phyloP scores from a whole-genome alignment of 129 eudicot genomes.

The Flaveria trinervia region DNA sequence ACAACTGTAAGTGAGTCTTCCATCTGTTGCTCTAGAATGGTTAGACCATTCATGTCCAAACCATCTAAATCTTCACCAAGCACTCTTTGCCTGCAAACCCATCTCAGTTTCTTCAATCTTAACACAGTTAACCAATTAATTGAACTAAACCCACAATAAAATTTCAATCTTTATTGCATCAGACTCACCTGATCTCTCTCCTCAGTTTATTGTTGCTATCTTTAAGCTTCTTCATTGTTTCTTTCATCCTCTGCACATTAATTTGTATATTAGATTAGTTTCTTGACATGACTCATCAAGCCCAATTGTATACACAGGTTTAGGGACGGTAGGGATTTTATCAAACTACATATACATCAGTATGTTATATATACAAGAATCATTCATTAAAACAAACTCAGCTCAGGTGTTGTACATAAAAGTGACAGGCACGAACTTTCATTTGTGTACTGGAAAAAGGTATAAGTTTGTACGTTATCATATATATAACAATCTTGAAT shows the following conservation, averaged over 20 bases:
- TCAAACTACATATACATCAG: too few species aligned
- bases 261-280: neutral
- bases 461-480: too few species aligned
- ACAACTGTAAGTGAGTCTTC: constrained; percentile 44
- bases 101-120: neutral
- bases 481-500: too few species aligned
- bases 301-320: too few species aligned
- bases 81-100: constrained; percentile 55
- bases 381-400: too few species aligned
- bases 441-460: too few species aligned
- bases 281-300: too few species aligned
- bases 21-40: constrained; percentile 52
- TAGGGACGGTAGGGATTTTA: too few species aligned
- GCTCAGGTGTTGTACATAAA: too few species aligned
- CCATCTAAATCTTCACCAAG: constrained; percentile 53
- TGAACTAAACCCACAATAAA: neutral
- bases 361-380: too few species aligned
- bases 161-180: constrained; percentile 1
- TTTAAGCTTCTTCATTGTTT: constrained; percentile 48
- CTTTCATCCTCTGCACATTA: constrained; percentile 63
- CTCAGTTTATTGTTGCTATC: constrained; percentile 56
- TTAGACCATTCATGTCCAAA: constrained; percentile 43
- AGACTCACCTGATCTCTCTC: constrained; percentile 56
- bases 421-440: too few species aligned
- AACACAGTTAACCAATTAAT: neutral